Base-by-base conservation (phyloP, 192 early-diverging fungal species). In the Dispira simplex region DNA sequence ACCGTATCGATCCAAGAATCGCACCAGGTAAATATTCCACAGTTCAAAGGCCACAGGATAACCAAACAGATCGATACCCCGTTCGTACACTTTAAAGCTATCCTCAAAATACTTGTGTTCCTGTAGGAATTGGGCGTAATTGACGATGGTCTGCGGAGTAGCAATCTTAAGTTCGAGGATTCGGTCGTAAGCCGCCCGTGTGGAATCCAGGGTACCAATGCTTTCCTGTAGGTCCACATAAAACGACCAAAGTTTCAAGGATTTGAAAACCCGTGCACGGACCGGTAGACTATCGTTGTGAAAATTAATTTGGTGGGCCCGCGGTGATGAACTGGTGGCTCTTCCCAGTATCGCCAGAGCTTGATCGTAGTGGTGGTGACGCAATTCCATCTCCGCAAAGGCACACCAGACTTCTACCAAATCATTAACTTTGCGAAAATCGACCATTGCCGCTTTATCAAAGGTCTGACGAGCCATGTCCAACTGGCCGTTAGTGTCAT, bases 31-130 rank as follows among this genome's bases (percentile, higher is more conserved):
- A 21, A 95, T 75, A 71, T 89, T 95, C 97, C 97, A 99, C 46
- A 99, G 77, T 65, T 99, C 97, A 69, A 93, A 88, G 0, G 97
- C 93, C 62, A 96, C 89, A 0, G 97, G 95, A 68, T 88, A 97
- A 18, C 92, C 92, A 68, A 99, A 98, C n/a, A 85, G 70, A 13
- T 91, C 88, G 67, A 99, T 92, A 11, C 95, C 97, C 63, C 91
- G 86, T 69, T 99, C 97, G 68, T 92, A 99, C 5, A 90, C 90
- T 70, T 86, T 84, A 79, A 90, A 99, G 39, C 86, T 85, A 72
- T 97, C 97, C 76, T 99, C 97, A 73, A 85, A 95, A 75, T 84
- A 93, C 48, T 83, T 79, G 64, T 89, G 77, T 57, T 93, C 89
- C 69, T 97, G 91, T 63, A 97, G 77, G 67, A 90, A 94, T 43